Evolutionary conservation across 139 green algal species (phyloP).

Genomic region (Picochlorum sp.): DNA sequence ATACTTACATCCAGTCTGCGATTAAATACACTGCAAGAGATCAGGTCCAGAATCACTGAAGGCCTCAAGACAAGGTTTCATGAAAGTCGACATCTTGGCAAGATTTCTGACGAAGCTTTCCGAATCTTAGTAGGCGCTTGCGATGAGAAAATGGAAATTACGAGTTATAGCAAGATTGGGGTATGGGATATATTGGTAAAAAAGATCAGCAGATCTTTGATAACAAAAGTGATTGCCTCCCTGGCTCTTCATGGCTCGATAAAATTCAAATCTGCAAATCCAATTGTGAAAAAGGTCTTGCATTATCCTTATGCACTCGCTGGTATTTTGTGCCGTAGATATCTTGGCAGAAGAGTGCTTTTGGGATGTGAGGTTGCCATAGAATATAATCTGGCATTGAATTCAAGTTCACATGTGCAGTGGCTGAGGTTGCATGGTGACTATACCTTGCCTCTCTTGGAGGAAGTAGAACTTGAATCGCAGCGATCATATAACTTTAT

Average conservation of each 20-base stretch:
- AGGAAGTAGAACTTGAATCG: slow-evolving; percentile 29
- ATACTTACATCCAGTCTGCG: neutral
- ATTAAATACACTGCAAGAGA: slow-evolving; percentile 29
- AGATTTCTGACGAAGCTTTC: slow-evolving; percentile 45
- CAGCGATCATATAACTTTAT: slow-evolving; percentile 48
- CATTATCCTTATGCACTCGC: slow-evolving; percentile 15
- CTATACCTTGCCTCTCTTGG: slow-evolving; percentile 11
- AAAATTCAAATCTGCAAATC: too few species aligned
- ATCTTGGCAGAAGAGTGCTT: slow-evolving; percentile 42
- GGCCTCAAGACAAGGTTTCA: slow-evolving; percentile 76
- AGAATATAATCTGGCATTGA: slow-evolving; percentile 69
- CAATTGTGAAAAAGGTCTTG: slow-evolving; percentile 1
- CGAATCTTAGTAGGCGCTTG: slow-evolving; percentile 61
- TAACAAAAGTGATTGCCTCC: too few species aligned
- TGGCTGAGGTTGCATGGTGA: slow-evolving; percentile 25
- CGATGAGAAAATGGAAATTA: slow-evolving; percentile 45
- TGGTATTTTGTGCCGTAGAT: slow-evolving; percentile 24
- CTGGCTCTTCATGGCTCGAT: too few species aligned
- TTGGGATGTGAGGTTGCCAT: slow-evolving; percentile 63
- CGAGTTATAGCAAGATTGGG: slow-evolving; percentile 13
- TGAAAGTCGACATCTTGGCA: slow-evolving; percentile 52
- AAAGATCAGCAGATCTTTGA: too few species aligned
- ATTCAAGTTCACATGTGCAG: slow-evolving; percentile 47
- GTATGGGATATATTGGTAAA: slow-evolving; percentile 18
- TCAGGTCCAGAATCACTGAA: slow-evolving; percentile 32